These are phyloP conservation scores for Mallotus repandus DNA, from an alignment of 441 rosid genomes.

Conservation along the genomic window DNA sequence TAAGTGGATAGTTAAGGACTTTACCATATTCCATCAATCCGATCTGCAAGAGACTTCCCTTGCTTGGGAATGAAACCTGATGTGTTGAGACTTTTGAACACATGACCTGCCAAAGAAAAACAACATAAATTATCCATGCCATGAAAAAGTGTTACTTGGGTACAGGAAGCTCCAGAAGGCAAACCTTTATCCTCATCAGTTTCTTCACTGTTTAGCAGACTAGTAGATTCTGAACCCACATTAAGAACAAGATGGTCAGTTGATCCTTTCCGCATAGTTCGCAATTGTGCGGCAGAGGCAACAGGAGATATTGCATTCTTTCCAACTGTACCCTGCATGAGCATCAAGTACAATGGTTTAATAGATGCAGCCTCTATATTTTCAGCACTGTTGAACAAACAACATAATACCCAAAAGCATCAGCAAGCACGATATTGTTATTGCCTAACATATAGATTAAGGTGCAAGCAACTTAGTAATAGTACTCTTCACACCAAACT, in stretches of 20 bases:
- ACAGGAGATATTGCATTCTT: slow-evolving; percentile 53
- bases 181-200: slow-evolving; percentile 86
- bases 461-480: neutral
- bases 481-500: neutral
- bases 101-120: slow-evolving; percentile 58
- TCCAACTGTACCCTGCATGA: slow-evolving; percentile 53
- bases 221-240: slow-evolving; percentile 69
- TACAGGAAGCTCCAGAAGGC: slow-evolving; percentile 19
- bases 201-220: slow-evolving; percentile 51
- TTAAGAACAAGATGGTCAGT: slow-evolving; percentile 80
- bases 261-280: slow-evolving; percentile 85
- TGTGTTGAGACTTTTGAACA: slow-evolving; percentile 82
- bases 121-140: neutral
- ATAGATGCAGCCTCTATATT: slow-evolving; percentile 9
- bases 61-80: slow-evolving; percentile 83
- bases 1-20: neutral
- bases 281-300: slow-evolving; percentile 73
- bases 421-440: neutral
- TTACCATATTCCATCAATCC: slow-evolving; percentile 91
- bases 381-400: neutral
- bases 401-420: neutral
- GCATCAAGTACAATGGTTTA: slow-evolving; percentile 23
- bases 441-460: neutral
- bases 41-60: slow-evolving; percentile 88
- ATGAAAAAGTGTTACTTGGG: neutral